Conservation (phyloP, 2,329 filamentous ascomycete genomes). For the Fusarium chlamydosporum region DNA sequence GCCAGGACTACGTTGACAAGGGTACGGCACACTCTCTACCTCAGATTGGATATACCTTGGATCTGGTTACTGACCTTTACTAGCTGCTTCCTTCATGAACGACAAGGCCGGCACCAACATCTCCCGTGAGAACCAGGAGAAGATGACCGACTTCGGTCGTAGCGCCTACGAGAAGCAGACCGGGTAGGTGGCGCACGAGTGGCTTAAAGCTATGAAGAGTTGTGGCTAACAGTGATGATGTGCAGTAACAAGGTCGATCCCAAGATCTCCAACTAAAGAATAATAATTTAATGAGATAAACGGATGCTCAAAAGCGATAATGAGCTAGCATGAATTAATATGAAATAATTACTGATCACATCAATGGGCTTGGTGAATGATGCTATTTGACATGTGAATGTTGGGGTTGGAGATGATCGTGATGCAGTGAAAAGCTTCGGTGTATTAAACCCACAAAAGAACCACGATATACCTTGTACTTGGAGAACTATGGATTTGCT, state of each 20-base stretch:
- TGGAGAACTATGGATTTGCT: background rate
- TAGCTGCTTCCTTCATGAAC: slow-evolving; percentile 52
- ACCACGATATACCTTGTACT: background rate
- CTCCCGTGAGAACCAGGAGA: slow-evolving; percentile 55
- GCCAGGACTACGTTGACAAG: slow-evolving; percentile 58
- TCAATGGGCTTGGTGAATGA: background rate
- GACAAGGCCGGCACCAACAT: slow-evolving; percentile 57
- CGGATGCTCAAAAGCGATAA: slow-evolving; percentile 19
- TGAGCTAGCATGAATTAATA: slow-evolving; percentile 43
- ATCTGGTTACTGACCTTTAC: background rate
- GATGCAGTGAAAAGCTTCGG: background rate
- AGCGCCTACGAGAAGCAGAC: slow-evolving; percentile 55
- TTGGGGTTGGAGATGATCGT: background rate
- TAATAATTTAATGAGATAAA: slow-evolving; percentile 29
- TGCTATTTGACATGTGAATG: slow-evolving; percentile 14
- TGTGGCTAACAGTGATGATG: slow-evolving; percentile 21
- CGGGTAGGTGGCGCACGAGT: slow-evolving; percentile 51
- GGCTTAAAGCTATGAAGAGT: background rate
- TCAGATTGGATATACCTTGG: background rate
- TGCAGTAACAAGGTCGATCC: slow-evolving; percentile 44
- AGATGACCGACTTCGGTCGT: slow-evolving; percentile 58
- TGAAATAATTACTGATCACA: slow-evolving; percentile 12
- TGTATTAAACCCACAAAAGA: slow-evolving; percentile 10
- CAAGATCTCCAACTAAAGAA: slow-evolving; percentile 56
- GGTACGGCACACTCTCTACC: slow-evolving; percentile 45